phyloP scores from a whole-genome alignment of 306 rosid species.

The Canavalia ensiformis region DNA sequence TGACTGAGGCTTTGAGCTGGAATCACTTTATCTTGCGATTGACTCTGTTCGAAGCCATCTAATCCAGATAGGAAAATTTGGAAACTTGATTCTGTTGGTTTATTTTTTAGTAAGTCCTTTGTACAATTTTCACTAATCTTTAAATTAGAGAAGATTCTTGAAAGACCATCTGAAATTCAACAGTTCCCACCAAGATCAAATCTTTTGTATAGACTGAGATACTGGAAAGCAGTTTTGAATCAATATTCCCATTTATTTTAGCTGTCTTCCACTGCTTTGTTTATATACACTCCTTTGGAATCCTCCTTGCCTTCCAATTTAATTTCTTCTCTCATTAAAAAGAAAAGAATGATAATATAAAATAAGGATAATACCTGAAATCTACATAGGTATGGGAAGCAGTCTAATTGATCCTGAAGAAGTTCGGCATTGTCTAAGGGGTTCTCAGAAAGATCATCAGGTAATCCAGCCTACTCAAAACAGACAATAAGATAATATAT shows the following conservation, averaged over 20 bases:
- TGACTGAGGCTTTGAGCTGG: not conserved
- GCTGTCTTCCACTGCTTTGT: constrained; percentile 21
- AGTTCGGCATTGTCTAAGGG: constrained; percentile 97
- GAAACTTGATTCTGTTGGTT: not conserved
- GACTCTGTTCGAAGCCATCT: not conserved
- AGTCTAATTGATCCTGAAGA: constrained; percentile 97
- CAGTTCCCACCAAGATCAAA: constrained; percentile 30
- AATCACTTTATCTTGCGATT: not conserved
- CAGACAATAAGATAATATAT: constrained; percentile 42
- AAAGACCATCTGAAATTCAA: not conserved
- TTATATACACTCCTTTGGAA: not conserved
- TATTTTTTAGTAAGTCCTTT: not conserved
- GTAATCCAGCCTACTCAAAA: constrained; percentile 78
- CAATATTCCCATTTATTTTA: not conserved
- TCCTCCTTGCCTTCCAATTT: constrained; percentile 12
- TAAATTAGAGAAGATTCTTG: not conserved
- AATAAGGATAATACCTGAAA: constrained; percentile 73
- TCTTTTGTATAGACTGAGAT: constrained; percentile 7
- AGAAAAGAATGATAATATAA: constrained; percentile 28
- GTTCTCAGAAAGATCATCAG: constrained; percentile 96
- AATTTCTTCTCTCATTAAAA: constrained; percentile 17
- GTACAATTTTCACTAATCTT: not conserved
- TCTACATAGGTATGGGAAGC: constrained; percentile 95
- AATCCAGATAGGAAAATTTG: not conserved
- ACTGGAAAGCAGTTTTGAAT: not conserved